phyloP scores from a whole-genome alignment of 1,284 basidiomycete genomes.

The Chalciporus sp. region DNA sequence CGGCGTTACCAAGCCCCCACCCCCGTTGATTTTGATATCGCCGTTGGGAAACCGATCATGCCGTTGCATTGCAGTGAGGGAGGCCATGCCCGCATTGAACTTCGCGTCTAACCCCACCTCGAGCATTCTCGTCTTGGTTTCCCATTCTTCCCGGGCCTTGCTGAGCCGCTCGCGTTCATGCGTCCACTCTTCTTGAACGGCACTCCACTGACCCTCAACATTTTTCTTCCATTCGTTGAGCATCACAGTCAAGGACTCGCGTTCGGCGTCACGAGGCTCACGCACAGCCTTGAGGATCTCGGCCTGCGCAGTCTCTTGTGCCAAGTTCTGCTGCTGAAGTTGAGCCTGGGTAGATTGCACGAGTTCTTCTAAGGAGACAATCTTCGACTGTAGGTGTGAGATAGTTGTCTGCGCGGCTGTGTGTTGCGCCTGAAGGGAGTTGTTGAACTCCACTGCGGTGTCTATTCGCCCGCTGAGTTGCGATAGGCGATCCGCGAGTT shows the following conservation, averaged over 20 bases:
- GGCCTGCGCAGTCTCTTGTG: conserved; percentile 46
- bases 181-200: conserved; percentile 73
- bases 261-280: conserved; percentile 35
- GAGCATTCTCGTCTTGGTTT: conserved; percentile 49
- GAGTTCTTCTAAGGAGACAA: conserved; percentile 57
- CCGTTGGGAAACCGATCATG: conserved; percentile 38
- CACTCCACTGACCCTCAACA: conserved; percentile 78
- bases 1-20: conserved; percentile 65
- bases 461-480: conserved; percentile 77
- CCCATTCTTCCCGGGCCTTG: conserved; percentile 83
- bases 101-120: conserved; percentile 47
- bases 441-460: conserved; percentile 75
- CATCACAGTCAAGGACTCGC: conserved; percentile 53
- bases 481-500: conserved; percentile 74
- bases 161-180: conserved; percentile 78
- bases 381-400: conserved; percentile 71
- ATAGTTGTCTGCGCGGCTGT: conserved; percentile 80
- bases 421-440: conserved; percentile 79
- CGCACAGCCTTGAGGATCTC: conserved; percentile 41
- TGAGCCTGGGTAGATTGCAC: conserved; percentile 49
- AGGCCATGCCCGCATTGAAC: conserved; percentile 50
- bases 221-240: conserved; percentile 68
- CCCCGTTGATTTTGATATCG: conserved; percentile 38
- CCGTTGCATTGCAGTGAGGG: conserved; percentile 41
- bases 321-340: conserved; percentile 40